Percentiles rank a stretch among this genome's conserved stretches.
phyloP scores from a whole-genome alignment of 2,329 filamentous ascomycete genomes.

The Anisogramma anomala region DNA sequence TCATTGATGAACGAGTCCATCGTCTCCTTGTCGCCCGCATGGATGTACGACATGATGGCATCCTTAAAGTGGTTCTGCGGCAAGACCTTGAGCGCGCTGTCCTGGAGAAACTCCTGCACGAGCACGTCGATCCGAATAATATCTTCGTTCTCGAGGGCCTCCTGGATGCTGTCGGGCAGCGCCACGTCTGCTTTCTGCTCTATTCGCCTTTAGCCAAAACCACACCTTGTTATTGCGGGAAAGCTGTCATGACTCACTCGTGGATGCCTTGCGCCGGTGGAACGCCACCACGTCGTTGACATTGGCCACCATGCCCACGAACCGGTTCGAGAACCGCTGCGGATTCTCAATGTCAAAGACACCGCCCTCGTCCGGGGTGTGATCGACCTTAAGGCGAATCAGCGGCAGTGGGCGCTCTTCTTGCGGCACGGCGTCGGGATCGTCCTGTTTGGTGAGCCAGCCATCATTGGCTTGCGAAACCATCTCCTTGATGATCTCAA shows the following conservation, averaged over 20 bases:
- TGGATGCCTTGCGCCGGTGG: constrained; percentile 70
- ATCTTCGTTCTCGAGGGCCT: constrained; percentile 54
- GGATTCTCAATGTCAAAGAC: constrained; percentile 89
- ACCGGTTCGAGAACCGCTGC: constrained; percentile 88
- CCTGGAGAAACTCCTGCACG: constrained; percentile 74
- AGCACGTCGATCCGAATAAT: constrained; percentile 79
- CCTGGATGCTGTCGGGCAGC: constrained; percentile 51
- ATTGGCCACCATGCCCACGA: constrained; percentile 83
- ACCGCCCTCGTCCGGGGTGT: constrained; percentile 71
- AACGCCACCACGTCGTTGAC: constrained; percentile 89
- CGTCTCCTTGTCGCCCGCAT: constrained; percentile 89
- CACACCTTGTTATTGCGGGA: constrained; percentile 8
- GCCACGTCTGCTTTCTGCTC: constrained; percentile 39
- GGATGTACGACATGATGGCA: constrained; percentile 82
- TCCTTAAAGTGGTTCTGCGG: constrained; percentile 89
- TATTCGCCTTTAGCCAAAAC: constrained; percentile 14
- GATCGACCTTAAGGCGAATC: constrained; percentile 83
- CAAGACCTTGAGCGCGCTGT: constrained; percentile 82
- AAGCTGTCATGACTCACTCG: constrained; percentile 31
- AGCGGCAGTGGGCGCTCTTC: constrained; percentile 64
- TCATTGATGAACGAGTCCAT: constrained; percentile 73
- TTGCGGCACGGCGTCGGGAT: constrained; percentile 44
- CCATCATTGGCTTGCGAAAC: constrained; percentile 73
- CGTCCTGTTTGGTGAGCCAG: constrained; percentile 69
- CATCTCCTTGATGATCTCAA: constrained; percentile 69